A percentile compares a stretch with the other conserved stretches of the same genome.
Evolutionary conservation across 257 asterid genomes (phyloP).

Genomic region (Salvia miltiorrhiza): DNA sequence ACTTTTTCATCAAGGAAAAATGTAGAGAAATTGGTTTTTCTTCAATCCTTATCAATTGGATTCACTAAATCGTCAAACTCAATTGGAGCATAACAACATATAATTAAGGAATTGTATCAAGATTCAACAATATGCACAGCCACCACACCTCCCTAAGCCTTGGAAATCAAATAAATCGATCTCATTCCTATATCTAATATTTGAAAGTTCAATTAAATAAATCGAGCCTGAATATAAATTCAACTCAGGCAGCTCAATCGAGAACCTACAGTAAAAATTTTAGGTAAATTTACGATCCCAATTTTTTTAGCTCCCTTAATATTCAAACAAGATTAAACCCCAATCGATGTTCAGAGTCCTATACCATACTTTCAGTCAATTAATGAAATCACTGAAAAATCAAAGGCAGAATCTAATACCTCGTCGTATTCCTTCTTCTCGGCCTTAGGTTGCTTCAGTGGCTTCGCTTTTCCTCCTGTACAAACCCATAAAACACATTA

Average conservation of each 20-base stretch:
- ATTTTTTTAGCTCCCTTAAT: neutral
- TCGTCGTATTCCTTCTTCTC: constrained; percentile 60
- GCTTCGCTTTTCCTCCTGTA: constrained; percentile 62
- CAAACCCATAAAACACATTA: neutral
- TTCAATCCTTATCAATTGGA: neutral
- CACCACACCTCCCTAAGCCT: neutral
- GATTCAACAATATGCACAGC: neutral
- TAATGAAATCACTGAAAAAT: neutral
- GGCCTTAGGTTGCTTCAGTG: constrained; percentile 52
- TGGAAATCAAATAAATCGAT: neutral
- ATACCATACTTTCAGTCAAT: neutral
- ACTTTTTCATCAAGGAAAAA: neutral
- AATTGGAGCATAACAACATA: neutral
- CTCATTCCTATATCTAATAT: too few species aligned
- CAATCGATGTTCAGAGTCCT: neutral
- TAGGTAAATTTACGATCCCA: neutral
- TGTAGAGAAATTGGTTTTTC: neutral
- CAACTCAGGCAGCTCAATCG: neutral
- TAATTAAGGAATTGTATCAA: neutral
- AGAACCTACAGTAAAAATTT: neutral
- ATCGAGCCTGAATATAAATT: neutral
- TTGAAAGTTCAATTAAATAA: too few species aligned
- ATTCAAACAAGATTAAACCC: neutral
- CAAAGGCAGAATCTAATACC: constrained; percentile 24
- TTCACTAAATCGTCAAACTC: neutral